A percentile compares a stretch with the other conserved stretches of the same genome.
Conservation (phyloP, 2,329 filamentous ascomycete species). For the Colletotrichum tofieldiae region DNA sequence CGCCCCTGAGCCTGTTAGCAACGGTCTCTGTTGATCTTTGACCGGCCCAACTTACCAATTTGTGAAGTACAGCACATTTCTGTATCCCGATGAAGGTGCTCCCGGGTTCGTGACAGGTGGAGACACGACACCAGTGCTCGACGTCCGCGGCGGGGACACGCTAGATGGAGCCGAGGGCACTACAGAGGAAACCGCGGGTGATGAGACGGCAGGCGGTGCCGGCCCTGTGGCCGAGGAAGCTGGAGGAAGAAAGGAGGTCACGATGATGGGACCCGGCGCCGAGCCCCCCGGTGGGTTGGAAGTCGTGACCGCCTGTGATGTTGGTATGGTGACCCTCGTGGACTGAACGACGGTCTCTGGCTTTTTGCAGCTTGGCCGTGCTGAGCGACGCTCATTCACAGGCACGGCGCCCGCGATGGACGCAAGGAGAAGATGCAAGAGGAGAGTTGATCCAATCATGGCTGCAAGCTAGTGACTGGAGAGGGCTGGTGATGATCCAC, state of each 20-base stretch:
- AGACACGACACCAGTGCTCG: neutral
- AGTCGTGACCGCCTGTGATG: slow-evolving; percentile 2
- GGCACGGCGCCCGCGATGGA: slow-evolving; percentile 32
- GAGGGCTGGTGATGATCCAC: slow-evolving; percentile 17
- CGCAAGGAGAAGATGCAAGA: slow-evolving; percentile 31
- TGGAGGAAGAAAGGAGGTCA: slow-evolving; percentile 12
- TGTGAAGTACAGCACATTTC: slow-evolving; percentile 68
- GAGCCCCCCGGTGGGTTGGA: slow-evolving; percentile 1
- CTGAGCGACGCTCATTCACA: neutral
- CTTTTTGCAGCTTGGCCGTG: slow-evolving; percentile 2
- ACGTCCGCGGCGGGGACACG: neutral
- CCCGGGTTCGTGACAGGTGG: slow-evolving; percentile 6
- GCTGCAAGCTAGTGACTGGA: neutral
- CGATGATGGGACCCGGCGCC: slow-evolving; percentile 8
- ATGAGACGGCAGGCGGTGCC: neutral
- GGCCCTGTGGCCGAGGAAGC: neutral
- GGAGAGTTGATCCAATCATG: slow-evolving; percentile 24
- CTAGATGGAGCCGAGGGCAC: neutral
- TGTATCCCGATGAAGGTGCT: slow-evolving; percentile 24
- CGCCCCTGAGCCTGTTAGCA: slow-evolving; percentile 52
- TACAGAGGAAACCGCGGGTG: neutral
- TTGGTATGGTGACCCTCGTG: slow-evolving; percentile 11
- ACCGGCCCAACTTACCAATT: slow-evolving; percentile 63
- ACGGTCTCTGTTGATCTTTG: neutral
- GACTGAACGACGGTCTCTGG: slow-evolving; percentile 6